Percentiles rank a stretch among this genome's conserved stretches.
phyloP scores from a whole-genome alignment of 805 yeast species.

The Dipodascus geniculatus region DNA sequence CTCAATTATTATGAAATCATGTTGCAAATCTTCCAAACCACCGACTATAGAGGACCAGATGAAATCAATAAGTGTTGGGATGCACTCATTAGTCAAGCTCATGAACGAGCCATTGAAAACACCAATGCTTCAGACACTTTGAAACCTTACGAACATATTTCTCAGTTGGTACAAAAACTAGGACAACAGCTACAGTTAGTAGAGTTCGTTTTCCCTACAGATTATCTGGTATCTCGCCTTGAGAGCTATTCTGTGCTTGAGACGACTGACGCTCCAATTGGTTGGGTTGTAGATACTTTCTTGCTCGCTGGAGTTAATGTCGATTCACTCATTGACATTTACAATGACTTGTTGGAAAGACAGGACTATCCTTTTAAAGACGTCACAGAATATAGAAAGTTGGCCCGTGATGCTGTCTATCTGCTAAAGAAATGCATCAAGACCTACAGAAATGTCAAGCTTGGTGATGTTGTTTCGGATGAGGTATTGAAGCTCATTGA shows the following conservation, averaged over 20 bases:
- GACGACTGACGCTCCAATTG: conserved; percentile 29
- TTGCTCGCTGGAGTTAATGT: conserved; percentile 23
- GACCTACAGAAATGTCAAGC: not conserved
- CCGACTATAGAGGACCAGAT: conserved; percentile 77
- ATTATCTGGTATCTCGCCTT: conserved; percentile 54
- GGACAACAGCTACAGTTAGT: conserved; percentile 58
- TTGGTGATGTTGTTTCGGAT: not conserved
- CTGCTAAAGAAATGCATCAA: conserved; percentile 15
- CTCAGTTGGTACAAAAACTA: conserved; percentile 30
- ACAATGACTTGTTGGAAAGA: conserved; percentile 21
- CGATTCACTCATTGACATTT: conserved; percentile 19
- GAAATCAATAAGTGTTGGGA: conserved; percentile 78
- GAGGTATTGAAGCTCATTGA: not conserved
- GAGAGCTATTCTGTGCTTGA: conserved; percentile 41
- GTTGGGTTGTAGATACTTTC: conserved; percentile 30
- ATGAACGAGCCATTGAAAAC: conserved; percentile 21
- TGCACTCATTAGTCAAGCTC: conserved; percentile 45
- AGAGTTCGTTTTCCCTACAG: conserved; percentile 72
- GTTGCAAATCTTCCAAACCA: conserved; percentile 61
- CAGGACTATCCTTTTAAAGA: conserved; percentile 23
- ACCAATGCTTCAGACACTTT: conserved; percentile 7
- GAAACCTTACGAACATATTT: conserved; percentile 28
- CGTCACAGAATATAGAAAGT: conserved; percentile 10
- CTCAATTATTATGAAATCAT: conserved; percentile 79
- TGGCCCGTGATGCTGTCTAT: conserved; percentile 20